phyloP scores from a whole-genome alignment of 192 early-diverging fungal species.

The Coemansia sp. region DNA sequence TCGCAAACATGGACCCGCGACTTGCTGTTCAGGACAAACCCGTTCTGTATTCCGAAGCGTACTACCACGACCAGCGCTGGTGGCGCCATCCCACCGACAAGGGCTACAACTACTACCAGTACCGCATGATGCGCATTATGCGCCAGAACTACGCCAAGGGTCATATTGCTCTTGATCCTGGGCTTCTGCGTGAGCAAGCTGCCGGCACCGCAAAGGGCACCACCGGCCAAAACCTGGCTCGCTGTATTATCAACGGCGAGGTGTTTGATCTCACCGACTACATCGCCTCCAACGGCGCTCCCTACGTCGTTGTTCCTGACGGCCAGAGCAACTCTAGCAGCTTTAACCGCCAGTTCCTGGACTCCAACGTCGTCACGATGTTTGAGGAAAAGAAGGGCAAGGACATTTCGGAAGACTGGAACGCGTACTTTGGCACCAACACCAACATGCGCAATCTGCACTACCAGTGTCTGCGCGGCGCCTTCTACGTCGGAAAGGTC shows the following conservation, averaged over 20 bases:
- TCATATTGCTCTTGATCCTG: slow-evolving; percentile 59
- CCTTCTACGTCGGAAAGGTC: slow-evolving; percentile 83
- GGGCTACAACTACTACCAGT: slow-evolving; percentile 67
- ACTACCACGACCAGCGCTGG: slow-evolving; percentile 70
- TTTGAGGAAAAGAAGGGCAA: slow-evolving; percentile 63
- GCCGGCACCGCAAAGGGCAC: slow-evolving; percentile 42
- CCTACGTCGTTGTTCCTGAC: slow-evolving; percentile 51
- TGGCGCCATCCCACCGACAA: slow-evolving; percentile 56
- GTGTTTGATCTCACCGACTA: slow-evolving; percentile 74
- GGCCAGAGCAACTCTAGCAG: slow-evolving; percentile 39
- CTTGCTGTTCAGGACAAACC: slow-evolving; percentile 53
- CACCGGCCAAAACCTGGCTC: slow-evolving; percentile 50
- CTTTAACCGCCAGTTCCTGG: slow-evolving; percentile 62
- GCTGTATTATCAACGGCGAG: slow-evolving; percentile 65
- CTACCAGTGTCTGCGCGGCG: slow-evolving; percentile 73
- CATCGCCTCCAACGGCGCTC: slow-evolving; percentile 56
- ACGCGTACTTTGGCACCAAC: slow-evolving; percentile 53
- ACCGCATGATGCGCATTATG: slow-evolving; percentile 61
- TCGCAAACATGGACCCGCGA: slow-evolving; percentile 55
- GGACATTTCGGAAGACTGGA: slow-evolving; percentile 63
- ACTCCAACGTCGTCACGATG: slow-evolving; percentile 61
- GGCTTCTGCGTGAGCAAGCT: slow-evolving; percentile 53
- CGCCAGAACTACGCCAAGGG: slow-evolving; percentile 70
- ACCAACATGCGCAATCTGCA: slow-evolving; percentile 51
- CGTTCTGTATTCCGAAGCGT: slow-evolving; percentile 61